Base-by-base conservation (phyloP, 805 yeast genomes). In the Metschnikowia chrysomelidarum region DNA sequence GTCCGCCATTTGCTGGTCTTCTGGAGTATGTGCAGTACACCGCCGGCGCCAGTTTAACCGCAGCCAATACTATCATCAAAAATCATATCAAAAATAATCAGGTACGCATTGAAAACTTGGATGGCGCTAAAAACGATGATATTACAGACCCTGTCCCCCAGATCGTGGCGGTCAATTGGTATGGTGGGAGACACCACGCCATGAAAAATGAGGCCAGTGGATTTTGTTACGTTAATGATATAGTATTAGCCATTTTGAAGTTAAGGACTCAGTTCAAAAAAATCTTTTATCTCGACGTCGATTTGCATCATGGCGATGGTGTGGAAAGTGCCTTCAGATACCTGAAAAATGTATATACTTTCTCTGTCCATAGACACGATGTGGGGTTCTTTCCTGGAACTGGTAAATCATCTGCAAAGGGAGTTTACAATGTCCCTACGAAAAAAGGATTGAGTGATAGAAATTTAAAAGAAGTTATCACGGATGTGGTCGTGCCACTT, bases 271-370 rank as follows among this genome's bases (percentile, higher is more conserved):
- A 48, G 15, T 78, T 60, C 49, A 54, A 60, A 8, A 69, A 56
- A 22, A 63, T 84, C 1, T 60, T 78, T 49, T 84, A 84, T 47
- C 54, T 84, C 3, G 94, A 84, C 54, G 56, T 84, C 5, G 94
- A 84, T 55, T 54, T 84, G 6, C 94, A 84, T 53, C 89, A 83
- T 56, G 89, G 91, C 0, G 89, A 84, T 54, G 94, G 88, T 0
- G 91, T 84, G 5, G 81, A 80, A 32, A 60, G 64, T 2, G 87
- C 87, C 0, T 83, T 81, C 57, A 59, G 66, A 41, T 67, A 60
- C 40, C 73, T 82, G 1, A 63, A 67, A 24, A 71, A 69, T 20
- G 83, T 84, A 0, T 55, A 73, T 33, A 79, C 85, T 1, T 61
- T 80, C 14, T 81, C 88, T 1, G 41, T 82, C 2, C 94, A 84